Evolutionary conservation across 1,139 yeast genomes (phyloP), one percentile per base, ranked within the genome.

Genomic region (Wickerhamomyces sp.): DNA sequence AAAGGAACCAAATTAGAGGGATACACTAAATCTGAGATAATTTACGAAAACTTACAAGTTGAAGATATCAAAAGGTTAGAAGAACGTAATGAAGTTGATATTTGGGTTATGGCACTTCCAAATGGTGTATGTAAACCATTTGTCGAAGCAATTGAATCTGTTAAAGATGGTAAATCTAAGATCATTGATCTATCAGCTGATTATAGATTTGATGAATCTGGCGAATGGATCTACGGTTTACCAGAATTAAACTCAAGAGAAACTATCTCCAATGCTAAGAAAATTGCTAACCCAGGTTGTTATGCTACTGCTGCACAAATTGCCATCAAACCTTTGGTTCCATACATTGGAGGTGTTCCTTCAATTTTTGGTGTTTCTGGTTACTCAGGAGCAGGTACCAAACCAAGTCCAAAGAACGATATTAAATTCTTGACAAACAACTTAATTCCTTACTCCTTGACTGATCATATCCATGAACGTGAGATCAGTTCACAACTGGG

Each of bases 41-140:
- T 75, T 38, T 92, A 92, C 65, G 87, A 87, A 47, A 92, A 90
- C 63, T 72, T 92, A 52, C 92, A 84, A 59, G 76, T 81, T 36
- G 96, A 89, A 59, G 97, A 92, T 56, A 84, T 92, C 49, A 78
- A 78, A 57, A 67, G 72, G 49, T 69, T 92, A 48, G 98, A 90
- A 64, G 75, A 78, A 51, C 70, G 78, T 33, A 78, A 81, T 35
- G 87, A 78, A 40, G 87, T 92, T 40, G 98, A 94, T 56, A 82
- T 90, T 42, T 92, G 99, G 98, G 95, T 94, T 28, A 92, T 94
- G 98, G 98, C 98, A 2, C 74, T 94, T 56, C 98, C 99, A 47
- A 92, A 92, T 60, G 97, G 97, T 40, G 97, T 92, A 34, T 92
- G 97, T 68, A 85, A 85, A 66, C 97, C 98, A 41, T 90, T 92